Evolutionary conservation across 345 rosid species (phyloP).

Genomic region (Salix viminalis): DNA sequence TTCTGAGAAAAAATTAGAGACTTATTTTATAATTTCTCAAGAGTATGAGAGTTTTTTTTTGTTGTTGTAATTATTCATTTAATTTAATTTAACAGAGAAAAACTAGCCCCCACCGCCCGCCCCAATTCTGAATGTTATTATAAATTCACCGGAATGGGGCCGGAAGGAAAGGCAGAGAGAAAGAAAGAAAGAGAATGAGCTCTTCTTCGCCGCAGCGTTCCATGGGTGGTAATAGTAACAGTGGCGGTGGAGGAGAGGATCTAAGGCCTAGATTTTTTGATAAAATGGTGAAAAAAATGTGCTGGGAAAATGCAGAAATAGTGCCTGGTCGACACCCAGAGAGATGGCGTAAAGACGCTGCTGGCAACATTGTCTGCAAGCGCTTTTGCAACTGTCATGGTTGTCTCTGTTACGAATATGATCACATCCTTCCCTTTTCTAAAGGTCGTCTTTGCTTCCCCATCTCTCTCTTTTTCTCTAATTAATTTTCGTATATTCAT

Average conservation of each 20-base stretch:
- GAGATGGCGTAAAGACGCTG: slow-evolving; percentile 92
- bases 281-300: slow-evolving; percentile 51
- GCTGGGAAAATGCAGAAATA: slow-evolving; percentile 71
- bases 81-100: too few species aligned
- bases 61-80: too few species aligned
- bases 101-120: too few species aligned
- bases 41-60: too few species aligned
- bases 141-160: too few species aligned
- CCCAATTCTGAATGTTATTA: too few species aligned
- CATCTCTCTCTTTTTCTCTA: background rate
- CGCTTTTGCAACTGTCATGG: slow-evolving; percentile 86
- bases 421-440: slow-evolving; percentile 84
- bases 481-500: background rate
- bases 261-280: slow-evolving; percentile 73
- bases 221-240: slow-evolving; percentile 14
- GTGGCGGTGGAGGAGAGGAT: slow-evolving; percentile 30
- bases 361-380: slow-evolving; percentile 83
- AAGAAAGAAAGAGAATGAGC: slow-evolving; percentile 10
- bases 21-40: too few species aligned
- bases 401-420: slow-evolving; percentile 92
- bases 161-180: background rate
- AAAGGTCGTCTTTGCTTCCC: slow-evolving; percentile 44
- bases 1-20: too few species aligned
- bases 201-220: slow-evolving; percentile 24
- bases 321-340: slow-evolving; percentile 93